Evolutionary conservation across 1,284 basidiomycete genomes (phyloP), one percentile per base, ranked within the genome.

Genomic region (Lignosus rhinocerotis): DNA sequence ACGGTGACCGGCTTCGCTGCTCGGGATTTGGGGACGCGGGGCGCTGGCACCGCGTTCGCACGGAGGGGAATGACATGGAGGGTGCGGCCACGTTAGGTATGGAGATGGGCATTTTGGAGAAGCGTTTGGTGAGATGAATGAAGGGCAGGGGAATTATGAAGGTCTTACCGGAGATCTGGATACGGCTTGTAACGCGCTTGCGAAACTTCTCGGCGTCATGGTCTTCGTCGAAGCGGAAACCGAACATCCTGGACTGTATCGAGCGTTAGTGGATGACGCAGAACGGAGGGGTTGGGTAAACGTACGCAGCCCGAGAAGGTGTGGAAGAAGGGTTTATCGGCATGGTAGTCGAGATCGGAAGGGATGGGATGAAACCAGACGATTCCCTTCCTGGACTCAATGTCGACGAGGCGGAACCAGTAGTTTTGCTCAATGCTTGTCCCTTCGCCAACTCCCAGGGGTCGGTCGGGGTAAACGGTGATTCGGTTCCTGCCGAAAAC

Each of bases 261-360:
- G 17, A 48, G 46, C 44, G 42, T 50, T 17, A 59, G 42, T 19
- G 38, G 25, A 49, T 41, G 54, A 45, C 43, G 43, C 21, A 32
- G 34, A 34, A 50, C 21, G 46, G 19, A 58, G 43, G 32, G 30
- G 19, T 30, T 36, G 21, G 43, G 6, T 17, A n/a, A 25, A 77
- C 88, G 69, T 69, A 94, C 93, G 76, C 90, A 86, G 44, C 91
- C 92, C 33, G 85, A 84, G 73, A 96, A 96, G 33, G 87, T 82
- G 74, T 97, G 94, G 77, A 97, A 97, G 78, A 96, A 97, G 1
- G 93, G 91, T 62, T 91, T 87, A 73, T 97, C 94, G 66, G 91
- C 82, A 66, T 87, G 85, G 74, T 96, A 98, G 56, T 87, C 81
- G 67, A 95, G 87, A 61, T 84, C 81, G 46, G 86, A 83, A 6